A percentile compares a stretch with the other conserved stretches of the same genome.
Conservation (phyloP, 2,329 filamentous ascomycete genomes). For the Sporothrix brasiliensis region DNA sequence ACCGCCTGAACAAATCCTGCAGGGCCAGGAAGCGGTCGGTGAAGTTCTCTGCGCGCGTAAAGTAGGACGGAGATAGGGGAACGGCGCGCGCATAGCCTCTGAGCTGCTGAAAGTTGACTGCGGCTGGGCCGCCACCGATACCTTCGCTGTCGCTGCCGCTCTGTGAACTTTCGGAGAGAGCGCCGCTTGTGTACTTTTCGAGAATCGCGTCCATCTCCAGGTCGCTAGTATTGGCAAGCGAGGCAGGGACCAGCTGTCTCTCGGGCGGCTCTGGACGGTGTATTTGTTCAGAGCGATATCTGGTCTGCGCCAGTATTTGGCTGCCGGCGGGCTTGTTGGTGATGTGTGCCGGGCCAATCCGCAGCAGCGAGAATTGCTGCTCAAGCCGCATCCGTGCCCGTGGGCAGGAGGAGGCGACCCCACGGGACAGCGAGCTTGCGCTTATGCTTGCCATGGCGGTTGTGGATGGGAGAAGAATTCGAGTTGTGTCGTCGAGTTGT, state of each 20-base stretch:
- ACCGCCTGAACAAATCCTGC: slow-evolving; percentile 69
- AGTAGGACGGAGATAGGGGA: slow-evolving; percentile 90
- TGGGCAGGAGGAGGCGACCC: not conserved
- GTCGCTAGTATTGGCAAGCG: not conserved
- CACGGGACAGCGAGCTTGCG: slow-evolving; percentile 27
- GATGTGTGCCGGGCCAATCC: slow-evolving; percentile 17
- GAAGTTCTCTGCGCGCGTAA: slow-evolving; percentile 81
- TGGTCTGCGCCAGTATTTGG: slow-evolving; percentile 5
- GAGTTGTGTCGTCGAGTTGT: not conserved
- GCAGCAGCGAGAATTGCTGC: slow-evolving; percentile 32
- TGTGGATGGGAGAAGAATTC: too few species aligned
- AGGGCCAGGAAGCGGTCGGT: slow-evolving; percentile 81
- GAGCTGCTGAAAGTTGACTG: not conserved
- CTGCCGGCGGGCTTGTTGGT: not conserved
- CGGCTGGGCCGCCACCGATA: not conserved
- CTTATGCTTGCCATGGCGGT: slow-evolving; percentile 35
- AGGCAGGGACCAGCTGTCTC: not conserved
- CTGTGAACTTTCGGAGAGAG: not conserved
- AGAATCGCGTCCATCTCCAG: slow-evolving; percentile 10
- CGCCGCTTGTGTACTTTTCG: not conserved
- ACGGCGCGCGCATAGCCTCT: slow-evolving; percentile 68
- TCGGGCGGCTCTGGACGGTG: not conserved
- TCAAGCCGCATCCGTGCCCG: slow-evolving; percentile 32
- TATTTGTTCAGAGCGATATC: slow-evolving; percentile 21
- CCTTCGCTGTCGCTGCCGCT: not conserved